A percentile compares a stretch with the other conserved stretches of the same genome.
Conservation (phyloP, 2,329 filamentous ascomycete genomes). For the Talaromyces albobiverticillius region DNA sequence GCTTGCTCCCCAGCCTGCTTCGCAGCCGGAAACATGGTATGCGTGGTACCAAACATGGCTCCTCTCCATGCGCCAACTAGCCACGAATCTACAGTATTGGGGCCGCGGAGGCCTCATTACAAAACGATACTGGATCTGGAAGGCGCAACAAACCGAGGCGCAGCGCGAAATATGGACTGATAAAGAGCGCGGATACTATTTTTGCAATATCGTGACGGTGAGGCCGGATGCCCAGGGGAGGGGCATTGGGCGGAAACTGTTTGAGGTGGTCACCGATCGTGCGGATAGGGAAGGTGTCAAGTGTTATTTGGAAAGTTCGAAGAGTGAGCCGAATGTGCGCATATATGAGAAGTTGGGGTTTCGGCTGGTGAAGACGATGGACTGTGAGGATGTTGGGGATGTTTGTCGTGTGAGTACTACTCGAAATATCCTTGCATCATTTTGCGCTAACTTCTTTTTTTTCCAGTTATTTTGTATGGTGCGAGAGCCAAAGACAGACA, state of each 20-base stretch:
- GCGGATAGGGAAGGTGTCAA: slow-evolving; percentile 63
- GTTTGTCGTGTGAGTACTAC: slow-evolving; percentile 45
- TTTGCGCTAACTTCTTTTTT: not conserved
- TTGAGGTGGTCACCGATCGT: slow-evolving; percentile 59
- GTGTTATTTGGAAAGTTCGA: slow-evolving; percentile 70
- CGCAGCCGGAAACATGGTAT: slow-evolving; percentile 55
- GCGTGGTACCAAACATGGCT: slow-evolving; percentile 63
- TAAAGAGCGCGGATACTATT: slow-evolving; percentile 63
- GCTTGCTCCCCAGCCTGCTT: slow-evolving; percentile 56
- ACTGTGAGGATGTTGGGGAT: slow-evolving; percentile 62
- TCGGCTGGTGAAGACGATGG: slow-evolving; percentile 61
- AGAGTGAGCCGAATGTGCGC: slow-evolving; percentile 64
- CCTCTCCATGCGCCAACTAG: slow-evolving; percentile 64
- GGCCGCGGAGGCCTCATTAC: slow-evolving; percentile 67
- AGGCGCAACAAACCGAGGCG: slow-evolving; percentile 60
- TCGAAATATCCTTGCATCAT: not conserved
- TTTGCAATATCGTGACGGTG: slow-evolving; percentile 73
- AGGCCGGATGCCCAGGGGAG: slow-evolving; percentile 62
- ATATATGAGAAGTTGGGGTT: slow-evolving; percentile 73
- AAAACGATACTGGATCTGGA: slow-evolving; percentile 70
- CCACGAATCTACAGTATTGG: slow-evolving; percentile 62
- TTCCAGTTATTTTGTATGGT: slow-evolving; percentile 17
- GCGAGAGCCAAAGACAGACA: slow-evolving; percentile 14
- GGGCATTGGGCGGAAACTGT: slow-evolving; percentile 64
- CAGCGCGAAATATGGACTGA: slow-evolving; percentile 65